Evolutionary conservation across 805 yeast genomes (phyloP).

Genomic region (Saccharomycopsis sp.): DNA sequence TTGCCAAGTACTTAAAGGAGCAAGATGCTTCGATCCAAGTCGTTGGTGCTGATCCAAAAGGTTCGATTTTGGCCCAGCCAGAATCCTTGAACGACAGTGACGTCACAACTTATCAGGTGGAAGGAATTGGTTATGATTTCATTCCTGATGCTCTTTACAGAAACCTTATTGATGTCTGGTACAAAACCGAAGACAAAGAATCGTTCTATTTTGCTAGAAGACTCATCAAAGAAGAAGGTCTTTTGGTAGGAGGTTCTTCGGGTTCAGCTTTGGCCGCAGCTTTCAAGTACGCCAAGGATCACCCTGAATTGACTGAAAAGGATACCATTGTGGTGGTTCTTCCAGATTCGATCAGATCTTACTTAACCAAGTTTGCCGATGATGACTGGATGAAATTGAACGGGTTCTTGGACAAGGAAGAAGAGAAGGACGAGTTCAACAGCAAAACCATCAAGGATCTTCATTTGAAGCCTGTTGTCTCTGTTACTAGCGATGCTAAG

Average conservation of each 20-base stretch:
- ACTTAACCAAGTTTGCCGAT: constrained; percentile 80
- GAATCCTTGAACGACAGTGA: constrained; percentile 56
- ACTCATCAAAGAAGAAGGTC: constrained; percentile 78
- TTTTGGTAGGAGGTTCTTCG: constrained; percentile 83
- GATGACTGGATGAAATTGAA: constrained; percentile 86
- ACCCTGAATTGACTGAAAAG: constrained; percentile 55
- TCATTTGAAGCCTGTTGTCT: constrained; percentile 72
- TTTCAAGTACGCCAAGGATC: constrained; percentile 56
- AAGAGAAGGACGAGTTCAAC: constrained; percentile 31
- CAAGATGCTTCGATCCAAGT: constrained; percentile 55
- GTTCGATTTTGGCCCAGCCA: constrained; percentile 79
- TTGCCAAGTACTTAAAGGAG: constrained; percentile 68
- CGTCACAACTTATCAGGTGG: constrained; percentile 59
- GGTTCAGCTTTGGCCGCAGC: constrained; percentile 82
- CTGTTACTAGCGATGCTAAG: constrained; percentile 55
- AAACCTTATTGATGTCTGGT: constrained; percentile 64
- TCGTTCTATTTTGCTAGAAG: constrained; percentile 77
- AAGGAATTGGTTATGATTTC: constrained; percentile 89
- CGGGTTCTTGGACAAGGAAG: constrained; percentile 56
- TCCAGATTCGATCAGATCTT: constrained; percentile 85
- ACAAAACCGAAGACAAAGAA: constrained; percentile 78
- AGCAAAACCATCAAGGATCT: constrained; percentile 57
- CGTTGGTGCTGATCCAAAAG: constrained; percentile 81
- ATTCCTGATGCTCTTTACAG: constrained; percentile 76
- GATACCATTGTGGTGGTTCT: constrained; percentile 73